A percentile compares a stretch with the other conserved stretches of the same genome.
phyloP scores from a whole-genome alignment of 2,329 filamentous ascomycete species.

The Fusarium liriodendri region DNA sequence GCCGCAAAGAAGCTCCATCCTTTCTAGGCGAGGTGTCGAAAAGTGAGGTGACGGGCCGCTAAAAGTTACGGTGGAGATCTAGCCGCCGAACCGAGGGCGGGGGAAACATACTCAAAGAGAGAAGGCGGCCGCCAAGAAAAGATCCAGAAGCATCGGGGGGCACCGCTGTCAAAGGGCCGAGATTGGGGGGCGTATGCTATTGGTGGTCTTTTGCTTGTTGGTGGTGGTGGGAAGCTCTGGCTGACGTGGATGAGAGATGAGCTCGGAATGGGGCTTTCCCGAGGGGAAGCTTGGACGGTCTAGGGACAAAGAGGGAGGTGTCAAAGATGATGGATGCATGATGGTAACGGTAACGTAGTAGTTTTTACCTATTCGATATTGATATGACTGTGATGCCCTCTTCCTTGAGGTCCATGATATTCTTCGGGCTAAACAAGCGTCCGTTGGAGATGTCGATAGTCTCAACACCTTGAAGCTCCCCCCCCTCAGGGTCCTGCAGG shows the following conservation, averaged over 20 bases:
- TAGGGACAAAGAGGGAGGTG: slow-evolving; percentile 6
- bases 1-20: slow-evolving; percentile 6
- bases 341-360: background rate
- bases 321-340: background rate
- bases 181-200: slow-evolving; percentile 4
- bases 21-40: slow-evolving; percentile 16
- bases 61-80: slow-evolving; percentile 7
- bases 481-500: background rate
- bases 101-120: no score
- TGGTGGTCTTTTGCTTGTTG: slow-evolving; percentile 13
- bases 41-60: slow-evolving; percentile 15
- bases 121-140: slow-evolving; percentile 4
- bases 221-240: background rate
- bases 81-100: slow-evolving; percentile 30
- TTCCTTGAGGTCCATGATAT: background rate
- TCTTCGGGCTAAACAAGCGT: background rate
- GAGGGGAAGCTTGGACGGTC: slow-evolving; percentile 8
- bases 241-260: slow-evolving; percentile 24
- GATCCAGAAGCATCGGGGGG: slow-evolving; percentile 17
- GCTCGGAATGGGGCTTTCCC: slow-evolving; percentile 25
- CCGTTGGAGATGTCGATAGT: background rate
- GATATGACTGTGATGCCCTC: background rate
- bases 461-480: no score
- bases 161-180: background rate
- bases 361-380: background rate